Conservation (phyloP, 495 filamentous ascomycete genomes). For the Corynascus novoguineensis region DNA sequence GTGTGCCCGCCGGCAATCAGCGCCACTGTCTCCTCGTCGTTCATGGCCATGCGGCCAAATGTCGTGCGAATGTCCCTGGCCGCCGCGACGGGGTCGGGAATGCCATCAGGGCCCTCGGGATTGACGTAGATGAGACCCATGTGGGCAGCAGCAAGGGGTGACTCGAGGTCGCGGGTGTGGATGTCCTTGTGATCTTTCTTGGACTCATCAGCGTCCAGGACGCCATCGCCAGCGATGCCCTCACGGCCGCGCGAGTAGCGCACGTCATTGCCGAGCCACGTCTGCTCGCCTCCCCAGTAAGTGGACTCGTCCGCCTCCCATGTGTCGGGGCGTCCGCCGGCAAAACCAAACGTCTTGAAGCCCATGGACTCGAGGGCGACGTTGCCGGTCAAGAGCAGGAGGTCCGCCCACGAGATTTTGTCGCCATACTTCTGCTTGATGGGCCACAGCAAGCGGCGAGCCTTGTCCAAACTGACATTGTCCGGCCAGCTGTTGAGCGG, state of each 20-base stretch:
- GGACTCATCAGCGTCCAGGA: conserved; percentile 44
- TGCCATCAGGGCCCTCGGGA: conserved; percentile 67
- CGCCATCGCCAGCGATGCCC: conserved; percentile 40
- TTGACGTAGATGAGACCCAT: conserved; percentile 78
- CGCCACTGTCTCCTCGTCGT: conserved; percentile 70
- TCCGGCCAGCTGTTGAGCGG: conserved; percentile 78
- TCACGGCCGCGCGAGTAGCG: conserved; percentile 51
- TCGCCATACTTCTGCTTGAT: conserved; percentile 77
- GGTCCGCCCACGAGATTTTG: conserved; percentile 73
- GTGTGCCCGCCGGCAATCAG: conserved; percentile 69
- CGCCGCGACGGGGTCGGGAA: conserved; percentile 60
- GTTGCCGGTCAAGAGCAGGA: conserved; percentile 64
- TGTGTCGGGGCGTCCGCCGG: conserved; percentile 61
- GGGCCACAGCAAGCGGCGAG: conserved; percentile 69
- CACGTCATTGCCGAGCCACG: conserved; percentile 63
- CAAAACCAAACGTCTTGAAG: conserved; percentile 65
- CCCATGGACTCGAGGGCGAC: conserved; percentile 72
- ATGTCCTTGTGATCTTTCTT: conserved; percentile 46
- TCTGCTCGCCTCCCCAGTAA: conserved; percentile 69
- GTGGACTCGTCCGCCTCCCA: conserved; percentile 68
- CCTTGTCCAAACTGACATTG: conserved; percentile 71
- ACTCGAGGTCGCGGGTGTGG: conserved; percentile 55
- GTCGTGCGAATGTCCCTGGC: conserved; percentile 64
- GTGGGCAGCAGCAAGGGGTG: conserved; percentile 57
- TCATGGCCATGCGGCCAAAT: conserved; percentile 72